Percentiles rank a stretch among this genome's conserved stretches.
Evolutionary conservation across 129 eudicot species (phyloP).

Genomic region (Cynara cardunculus): DNA sequence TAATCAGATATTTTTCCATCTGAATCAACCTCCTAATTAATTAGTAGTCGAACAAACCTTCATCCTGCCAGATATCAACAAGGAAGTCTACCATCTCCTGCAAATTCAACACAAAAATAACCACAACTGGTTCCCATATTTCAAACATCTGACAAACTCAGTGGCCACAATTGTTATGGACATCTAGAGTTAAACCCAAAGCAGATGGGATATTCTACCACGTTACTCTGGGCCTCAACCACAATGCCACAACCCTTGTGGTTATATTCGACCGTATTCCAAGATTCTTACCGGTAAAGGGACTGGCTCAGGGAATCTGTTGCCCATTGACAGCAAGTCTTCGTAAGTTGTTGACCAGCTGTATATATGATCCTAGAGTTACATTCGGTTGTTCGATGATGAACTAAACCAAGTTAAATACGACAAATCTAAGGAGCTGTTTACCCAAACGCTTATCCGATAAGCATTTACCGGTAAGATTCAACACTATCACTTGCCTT

Average conservation of each 20-base stretch:
- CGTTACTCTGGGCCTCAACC: too few relatives aligned
- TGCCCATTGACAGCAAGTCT: constrained; percentile 52
- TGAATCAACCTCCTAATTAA: constrained; percentile 4
- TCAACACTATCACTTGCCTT: too few relatives aligned
- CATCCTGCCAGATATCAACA: constrained; percentile 70
- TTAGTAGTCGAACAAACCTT: constrained; percentile 53
- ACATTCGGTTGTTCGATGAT: not conserved
- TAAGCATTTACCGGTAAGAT: too few relatives aligned
- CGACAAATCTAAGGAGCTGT: too few relatives aligned
- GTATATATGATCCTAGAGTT: constrained; percentile 26
- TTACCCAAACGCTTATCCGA: too few relatives aligned
- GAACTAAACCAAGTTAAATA: not conserved
- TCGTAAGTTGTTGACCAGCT: constrained; percentile 81
- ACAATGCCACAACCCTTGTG: too few relatives aligned
- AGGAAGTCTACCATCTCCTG: constrained; percentile 84
- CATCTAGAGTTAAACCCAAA: too few relatives aligned
- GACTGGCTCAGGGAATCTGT: constrained; percentile 49
- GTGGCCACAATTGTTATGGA: too few relatives aligned
- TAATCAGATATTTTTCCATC: not conserved
- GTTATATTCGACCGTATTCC: too few relatives aligned
- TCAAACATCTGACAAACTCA: not conserved
- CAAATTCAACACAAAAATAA: constrained; percentile 12
- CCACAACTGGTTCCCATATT: not conserved
- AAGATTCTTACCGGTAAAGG: constrained; percentile 56
- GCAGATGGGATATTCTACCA: too few relatives aligned